Evolutionary conservation across 129 eudicot species (phyloP), one percentile per base, ranked within the genome.

Genomic region (Scalesia atractyloides): DNA sequence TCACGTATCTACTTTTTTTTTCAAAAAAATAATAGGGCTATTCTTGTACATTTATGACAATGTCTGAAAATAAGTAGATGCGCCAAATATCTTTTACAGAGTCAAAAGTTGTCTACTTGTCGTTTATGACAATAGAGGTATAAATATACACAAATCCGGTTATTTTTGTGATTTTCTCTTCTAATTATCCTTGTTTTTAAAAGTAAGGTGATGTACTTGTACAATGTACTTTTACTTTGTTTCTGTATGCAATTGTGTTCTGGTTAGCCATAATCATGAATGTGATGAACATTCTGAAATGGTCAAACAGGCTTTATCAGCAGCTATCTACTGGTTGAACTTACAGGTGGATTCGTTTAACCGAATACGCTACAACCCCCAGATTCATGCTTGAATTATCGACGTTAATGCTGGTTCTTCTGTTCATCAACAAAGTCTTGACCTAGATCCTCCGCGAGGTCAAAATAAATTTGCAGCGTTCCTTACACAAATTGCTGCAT

Each of bases 311-410:
- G 98, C 92, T 94, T 94, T 82, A 90, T 68, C 83, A 93, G 97
- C 95, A 86, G 97, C 98, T 89, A 77, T 94, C 96, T 90, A 86
- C 98, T 90, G 98, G 91, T 94, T 90, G 91, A 93, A 93, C 93
- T 94, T 90, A 87, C 98, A 94, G 98, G 98, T 94, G 89, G 98
- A 84, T 79, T 83, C 80, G 74, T 50, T 50, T 84, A 30, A 44
- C 82, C 13, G 85, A 84, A 78, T 80, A 69, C 18, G 61, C 74
- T 5, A 62, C 64, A 34, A 66, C 79, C 67, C 91, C 91, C 15
- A 84, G 83, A 53, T 81, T 87, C 49, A 47, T 90, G 78, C 76
- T 86, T 13, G 86, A 90, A 71, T 73, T 87, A 34, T 90, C 97
- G 0, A 13, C 89, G 9, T 24, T 93, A 13, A 64, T 87, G 79